Evolutionary conservation across 176 grass and related monocot genomes (phyloP), one percentile per base, ranked within the genome.

Genomic region (Tillandsia fasciculata): DNA sequence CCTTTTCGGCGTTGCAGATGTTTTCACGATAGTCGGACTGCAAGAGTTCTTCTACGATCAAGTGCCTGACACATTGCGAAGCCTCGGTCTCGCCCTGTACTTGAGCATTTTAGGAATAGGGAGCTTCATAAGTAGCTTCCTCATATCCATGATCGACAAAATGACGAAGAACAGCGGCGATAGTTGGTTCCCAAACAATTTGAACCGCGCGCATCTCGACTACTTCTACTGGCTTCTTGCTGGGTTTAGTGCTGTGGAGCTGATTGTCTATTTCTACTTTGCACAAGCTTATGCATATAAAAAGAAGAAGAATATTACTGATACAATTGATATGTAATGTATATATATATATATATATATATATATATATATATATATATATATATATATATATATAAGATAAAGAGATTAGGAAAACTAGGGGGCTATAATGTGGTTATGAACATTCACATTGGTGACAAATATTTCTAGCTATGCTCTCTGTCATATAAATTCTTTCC

Each of bases 171-270:
- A 2, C 9, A 64, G 20, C 5, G 28, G 67, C 0, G 51, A 77
- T 23, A 73, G 86, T 56, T 91, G 75, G 88, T 91, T 91, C 70
- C 70, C 78, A 12, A 74, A 84, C 67, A 87, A 91, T 53, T 76
- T 91, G 17, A 84, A 91, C 75, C 78, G 78, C 11, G 81, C 81
- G 8, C 81, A 91, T 74, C 76, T 91, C 58, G 79, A 87, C 71
- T 91, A 85, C 79, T 91, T 91, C 76, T 91, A 82, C 48, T 82
- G 81, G 72, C 75, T 91, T 28, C 88, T 87, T 18, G 78, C 81
- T 7, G 69, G 63, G 0, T 27, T 91, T 6, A 82, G 78, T 53
- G 67, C 74, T 3, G 3, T 11, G 2, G 78, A 85, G 76, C 72
- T 91, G 9, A 48, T 17, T 4, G 51, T 91, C 20, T 91, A 59